Base-by-base conservation (phyloP, 257 asterid genomes). In the Scutellaria barbata region DNA sequence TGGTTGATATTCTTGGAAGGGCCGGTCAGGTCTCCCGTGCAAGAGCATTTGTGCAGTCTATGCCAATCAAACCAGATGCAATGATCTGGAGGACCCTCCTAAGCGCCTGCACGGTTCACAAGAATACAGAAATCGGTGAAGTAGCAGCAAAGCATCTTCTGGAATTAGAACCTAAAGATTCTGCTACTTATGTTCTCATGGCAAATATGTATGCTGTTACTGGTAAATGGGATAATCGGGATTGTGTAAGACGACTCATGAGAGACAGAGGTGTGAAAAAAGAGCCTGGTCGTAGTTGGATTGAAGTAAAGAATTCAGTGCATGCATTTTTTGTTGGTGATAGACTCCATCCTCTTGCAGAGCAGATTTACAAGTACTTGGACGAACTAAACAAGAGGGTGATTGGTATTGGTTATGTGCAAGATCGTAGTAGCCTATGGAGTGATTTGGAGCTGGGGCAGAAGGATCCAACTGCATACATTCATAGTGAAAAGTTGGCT, bases 211-310 rank as follows among this genome's bases (percentile, higher is more conserved):
- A 90, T 78, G 96, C 98, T 65, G 87, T 84, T 76, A 80, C 89
- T 20, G 82, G 90, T 58, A 87, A 81, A 82, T 90, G 96, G 98
- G 85, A 76, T 25, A 45, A 68, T 64, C 88, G 96, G 33, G 90
- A 89, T 79, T 68, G 66, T 67, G 71, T 88, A 71, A 86, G 98
- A 82, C 81, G 63, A 56, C 84, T 90, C 74, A 92, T 92, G 96
- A 90, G 84, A 85, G 85, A 85, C 54, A 86, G 82, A 81, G 96
- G 92, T 35, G 90, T 90, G 64, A 85, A 80, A 81, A 92, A 88
- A 81, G 98, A 92, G 81, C 96, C 96, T 22, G 98, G 98, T 50
- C 87, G 86, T 22, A 92, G 98, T 77, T 92, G 98, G 98, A 80
- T 90, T 52, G 95, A 87, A 82, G 86, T 87, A 39, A 85, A 83